Conservation (phyloP, 441 rosid species). For the Breynia disticha region DNA sequence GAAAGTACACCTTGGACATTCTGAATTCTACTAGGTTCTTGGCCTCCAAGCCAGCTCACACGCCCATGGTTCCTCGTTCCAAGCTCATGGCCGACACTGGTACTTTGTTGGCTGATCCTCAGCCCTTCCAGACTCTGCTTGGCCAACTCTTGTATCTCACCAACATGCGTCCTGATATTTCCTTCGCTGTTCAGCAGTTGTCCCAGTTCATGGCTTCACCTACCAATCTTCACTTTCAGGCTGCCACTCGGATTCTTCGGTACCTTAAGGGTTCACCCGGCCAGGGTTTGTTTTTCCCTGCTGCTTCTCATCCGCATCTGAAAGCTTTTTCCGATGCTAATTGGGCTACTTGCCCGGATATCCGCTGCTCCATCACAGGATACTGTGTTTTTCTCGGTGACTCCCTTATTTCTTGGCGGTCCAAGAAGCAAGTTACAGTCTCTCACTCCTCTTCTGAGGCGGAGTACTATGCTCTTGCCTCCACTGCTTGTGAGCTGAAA, state of each 20-base stretch:
- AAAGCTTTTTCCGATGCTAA: background rate
- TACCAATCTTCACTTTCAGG: background rate
- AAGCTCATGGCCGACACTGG: too few species aligned
- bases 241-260: background rate
- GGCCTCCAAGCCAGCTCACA: too few species aligned
- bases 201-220: background rate
- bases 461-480: background rate
- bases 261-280: background rate
- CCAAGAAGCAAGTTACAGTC: constrained; percentile 6
- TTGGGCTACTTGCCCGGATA: background rate
- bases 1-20: too few species aligned
- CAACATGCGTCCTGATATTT: background rate
- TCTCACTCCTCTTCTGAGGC: background rate
- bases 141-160: background rate
- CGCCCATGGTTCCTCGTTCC: too few species aligned
- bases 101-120: too few species aligned
- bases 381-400: background rate
- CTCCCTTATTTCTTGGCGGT: background rate
- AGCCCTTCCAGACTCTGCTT: background rate
- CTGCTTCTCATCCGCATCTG: background rate
- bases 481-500: background rate
- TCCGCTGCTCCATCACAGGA: background rate
- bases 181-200: background rate
- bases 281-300: background rate
- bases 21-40: too few species aligned